These are phyloP conservation scores for Aspergillus udagawae DNA, from an alignment of 2,329 filamentous ascomycete species.

Conservation along the genomic window DNA sequence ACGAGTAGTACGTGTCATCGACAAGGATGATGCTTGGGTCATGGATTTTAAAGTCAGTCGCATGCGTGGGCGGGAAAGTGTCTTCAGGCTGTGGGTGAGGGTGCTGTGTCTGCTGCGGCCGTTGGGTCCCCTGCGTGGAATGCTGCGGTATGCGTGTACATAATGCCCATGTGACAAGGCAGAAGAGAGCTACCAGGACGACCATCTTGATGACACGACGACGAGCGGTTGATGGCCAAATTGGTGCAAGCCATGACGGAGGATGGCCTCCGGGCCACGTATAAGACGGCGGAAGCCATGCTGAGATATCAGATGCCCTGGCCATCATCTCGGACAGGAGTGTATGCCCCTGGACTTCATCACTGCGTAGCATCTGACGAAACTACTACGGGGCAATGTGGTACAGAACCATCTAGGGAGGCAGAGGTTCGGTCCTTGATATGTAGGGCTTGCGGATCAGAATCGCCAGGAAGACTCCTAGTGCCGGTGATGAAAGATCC, in stretches of 20 bases:
- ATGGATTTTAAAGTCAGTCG: slow-evolving; percentile 23
- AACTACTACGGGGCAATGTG: neutral
- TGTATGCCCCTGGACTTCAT: neutral
- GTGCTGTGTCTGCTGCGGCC: neutral
- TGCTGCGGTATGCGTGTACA: neutral
- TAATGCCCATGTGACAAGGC: neutral
- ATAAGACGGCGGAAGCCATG: neutral
- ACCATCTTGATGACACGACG: neutral
- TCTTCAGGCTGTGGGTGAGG: neutral
- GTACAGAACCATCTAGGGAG: neutral
- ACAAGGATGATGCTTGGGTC: slow-evolving; percentile 30
- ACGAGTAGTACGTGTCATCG: slow-evolving; percentile 26
- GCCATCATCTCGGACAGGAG: neutral
- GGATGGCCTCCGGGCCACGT: neutral
- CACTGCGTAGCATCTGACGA: neutral
- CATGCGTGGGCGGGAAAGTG: slow-evolving; percentile 3
- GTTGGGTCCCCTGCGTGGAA: neutral
- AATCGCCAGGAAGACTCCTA: neutral
- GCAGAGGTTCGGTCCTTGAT: neutral
- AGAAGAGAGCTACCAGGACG: neutral
- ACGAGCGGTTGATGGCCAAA: neutral
- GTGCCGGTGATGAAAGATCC: neutral
- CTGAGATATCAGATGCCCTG: neutral
- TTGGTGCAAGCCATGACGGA: neutral
- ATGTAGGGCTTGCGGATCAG: neutral